Percentiles rank a stretch among this genome's conserved stretches.
phyloP scores from a whole-genome alignment of 139 green algal species.

The Coccomyxa sp. region DNA sequence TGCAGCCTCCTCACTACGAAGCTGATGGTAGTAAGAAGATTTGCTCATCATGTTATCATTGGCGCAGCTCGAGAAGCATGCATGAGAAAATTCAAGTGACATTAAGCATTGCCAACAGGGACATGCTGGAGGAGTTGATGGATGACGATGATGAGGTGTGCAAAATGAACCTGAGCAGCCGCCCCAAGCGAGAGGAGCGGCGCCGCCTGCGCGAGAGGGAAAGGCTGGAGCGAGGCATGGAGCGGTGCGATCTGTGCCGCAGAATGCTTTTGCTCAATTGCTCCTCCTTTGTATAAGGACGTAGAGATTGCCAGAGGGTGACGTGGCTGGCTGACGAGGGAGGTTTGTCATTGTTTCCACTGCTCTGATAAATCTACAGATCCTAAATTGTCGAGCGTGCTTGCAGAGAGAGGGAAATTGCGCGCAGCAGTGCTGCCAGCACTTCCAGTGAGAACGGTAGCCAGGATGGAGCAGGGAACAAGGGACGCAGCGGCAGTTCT shows the following conservation, averaged over 20 bases:
- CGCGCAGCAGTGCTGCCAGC: too few relatives aligned
- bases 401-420: too few relatives aligned
- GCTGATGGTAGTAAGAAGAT: not conserved
- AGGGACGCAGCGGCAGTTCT: too few relatives aligned
- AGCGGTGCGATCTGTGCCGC: conserved; percentile 13
- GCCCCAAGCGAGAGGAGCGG: conserved; percentile 71
- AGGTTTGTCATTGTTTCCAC: too few relatives aligned
- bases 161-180: conserved; percentile 82
- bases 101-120: conserved; percentile 23
- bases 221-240: conserved; percentile 77
- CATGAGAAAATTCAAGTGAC: too few relatives aligned
- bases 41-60: not conserved
- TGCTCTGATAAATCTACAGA: too few relatives aligned
- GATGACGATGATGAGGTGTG: conserved; percentile 91
- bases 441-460: too few relatives aligned
- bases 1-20: not conserved
- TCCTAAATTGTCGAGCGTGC: too few relatives aligned
- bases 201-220: conserved; percentile 70
- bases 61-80: too few relatives aligned
- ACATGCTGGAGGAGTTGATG: conserved; percentile 88
- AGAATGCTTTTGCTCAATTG: not conserved
- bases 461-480: too few relatives aligned
- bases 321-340: too few relatives aligned
- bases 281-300: not conserved
- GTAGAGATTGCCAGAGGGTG: not conserved